Conservation (phyloP, 2,329 filamentous ascomycete genomes). For the Botrytis sinoallii region DNA sequence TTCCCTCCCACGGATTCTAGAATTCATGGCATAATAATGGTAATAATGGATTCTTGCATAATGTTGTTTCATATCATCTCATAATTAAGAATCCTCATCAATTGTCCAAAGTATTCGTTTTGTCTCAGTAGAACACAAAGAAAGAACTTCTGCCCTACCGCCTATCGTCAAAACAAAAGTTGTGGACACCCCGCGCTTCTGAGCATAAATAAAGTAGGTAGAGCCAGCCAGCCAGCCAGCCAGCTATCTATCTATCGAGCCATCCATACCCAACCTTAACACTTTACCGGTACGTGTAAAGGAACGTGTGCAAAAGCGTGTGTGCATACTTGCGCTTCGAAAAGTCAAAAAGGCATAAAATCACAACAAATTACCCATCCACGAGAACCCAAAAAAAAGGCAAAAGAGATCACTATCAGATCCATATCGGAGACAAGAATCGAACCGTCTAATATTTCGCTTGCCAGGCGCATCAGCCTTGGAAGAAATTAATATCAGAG, state of each 20-base stretch:
- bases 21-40: background rate
- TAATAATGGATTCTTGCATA: background rate
- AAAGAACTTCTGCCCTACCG: conserved; percentile 5
- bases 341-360: conserved; percentile 11
- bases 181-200: conserved; percentile 18
- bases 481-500: conserved; percentile 13
- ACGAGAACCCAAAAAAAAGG: background rate
- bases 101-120: background rate
- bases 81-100: background rate
- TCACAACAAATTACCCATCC: conserved; percentile 9
- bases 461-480: conserved; percentile 29
- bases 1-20: background rate
- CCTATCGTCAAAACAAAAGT: conserved; percentile 4
- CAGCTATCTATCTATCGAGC: background rate
- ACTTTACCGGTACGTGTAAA: conserved; percentile 1
- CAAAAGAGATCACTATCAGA: conserved; percentile 2
- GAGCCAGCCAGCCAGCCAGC: background rate
- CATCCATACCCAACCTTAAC: background rate
- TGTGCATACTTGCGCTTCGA: conserved; percentile 17
- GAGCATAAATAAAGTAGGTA: conserved; percentile 12
- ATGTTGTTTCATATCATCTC: background rate
- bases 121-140: background rate
- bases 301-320: conserved; percentile 14
- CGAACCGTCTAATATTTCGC: conserved; percentile 12
- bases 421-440: conserved; percentile 1